Evolutionary conservation across 148 eudicot genomes (phyloP).

Genomic region (Oxyria digyna): DNA sequence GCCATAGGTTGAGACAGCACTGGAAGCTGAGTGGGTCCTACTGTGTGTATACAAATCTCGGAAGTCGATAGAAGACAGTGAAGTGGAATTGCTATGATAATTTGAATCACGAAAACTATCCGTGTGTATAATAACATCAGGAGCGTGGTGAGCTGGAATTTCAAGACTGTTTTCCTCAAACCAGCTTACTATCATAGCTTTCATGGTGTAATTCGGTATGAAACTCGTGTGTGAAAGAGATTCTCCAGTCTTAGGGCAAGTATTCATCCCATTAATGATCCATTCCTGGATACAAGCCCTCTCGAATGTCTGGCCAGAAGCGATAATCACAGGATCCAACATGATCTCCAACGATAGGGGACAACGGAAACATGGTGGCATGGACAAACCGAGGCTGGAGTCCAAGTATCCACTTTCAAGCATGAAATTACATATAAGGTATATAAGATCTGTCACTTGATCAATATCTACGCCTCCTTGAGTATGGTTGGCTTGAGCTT

Average conservation of each 20-base stretch:
- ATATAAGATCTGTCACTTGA: neutral
- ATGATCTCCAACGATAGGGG: slow-evolving; percentile 76
- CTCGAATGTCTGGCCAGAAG: slow-evolving; percentile 93
- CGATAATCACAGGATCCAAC: slow-evolving; percentile 83
- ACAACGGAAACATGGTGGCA: slow-evolving; percentile 76
- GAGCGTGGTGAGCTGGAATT: slow-evolving; percentile 14
- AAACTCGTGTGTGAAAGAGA: slow-evolving; percentile 55
- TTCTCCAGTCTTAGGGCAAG: slow-evolving; percentile 66
- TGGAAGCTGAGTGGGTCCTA: slow-evolving; percentile 64
- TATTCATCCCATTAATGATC: slow-evolving; percentile 53
- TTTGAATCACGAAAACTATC: slow-evolving; percentile 36
- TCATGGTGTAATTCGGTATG: slow-evolving; percentile 87
- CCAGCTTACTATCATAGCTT: slow-evolving; percentile 78
- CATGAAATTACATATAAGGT: slow-evolving; percentile 34
- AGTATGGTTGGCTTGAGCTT: slow-evolving; percentile 16
- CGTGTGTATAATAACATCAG: slow-evolving; percentile 26
- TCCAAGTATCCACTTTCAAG: slow-evolving; percentile 38
- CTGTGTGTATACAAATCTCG: slow-evolving; percentile 37
- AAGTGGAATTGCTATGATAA: slow-evolving; percentile 36
- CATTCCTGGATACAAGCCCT: slow-evolving; percentile 66
- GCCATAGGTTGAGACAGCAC: slow-evolving; percentile 54
- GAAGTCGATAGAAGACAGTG: slow-evolving; percentile 37
- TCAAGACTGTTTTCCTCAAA: slow-evolving; percentile 51
- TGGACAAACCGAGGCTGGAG: slow-evolving; percentile 29
- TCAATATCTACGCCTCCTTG: neutral